Conservation (phyloP, 1,284 basidiomycete genomes). For the Microbotryum saponariae region DNA sequence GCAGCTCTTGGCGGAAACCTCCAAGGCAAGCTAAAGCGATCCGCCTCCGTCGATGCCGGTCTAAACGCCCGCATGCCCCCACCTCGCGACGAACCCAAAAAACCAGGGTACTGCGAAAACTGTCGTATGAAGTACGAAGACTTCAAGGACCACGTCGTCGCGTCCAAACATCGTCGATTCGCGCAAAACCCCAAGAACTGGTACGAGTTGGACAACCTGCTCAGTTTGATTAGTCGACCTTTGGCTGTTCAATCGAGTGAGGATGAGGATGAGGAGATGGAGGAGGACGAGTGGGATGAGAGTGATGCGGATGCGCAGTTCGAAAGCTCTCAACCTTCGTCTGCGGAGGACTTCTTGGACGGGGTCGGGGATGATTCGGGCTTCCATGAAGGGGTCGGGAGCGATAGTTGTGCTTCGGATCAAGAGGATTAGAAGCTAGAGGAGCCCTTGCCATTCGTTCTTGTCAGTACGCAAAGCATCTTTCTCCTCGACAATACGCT, state of each 20-base stretch:
- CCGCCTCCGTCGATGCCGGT: constrained; percentile 36
- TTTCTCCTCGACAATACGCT: no score
- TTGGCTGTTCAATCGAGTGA: neutral
- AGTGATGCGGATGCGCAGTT: neutral
- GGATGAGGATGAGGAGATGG: neutral
- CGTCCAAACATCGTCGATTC: constrained; percentile 75
- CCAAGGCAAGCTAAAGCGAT: constrained; percentile 27
- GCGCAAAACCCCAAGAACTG: constrained; percentile 76
- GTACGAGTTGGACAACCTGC: constrained; percentile 66
- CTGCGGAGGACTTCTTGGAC: no score
- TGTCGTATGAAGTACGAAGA: constrained; percentile 86
- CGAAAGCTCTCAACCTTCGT: neutral
- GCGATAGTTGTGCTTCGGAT: no score
- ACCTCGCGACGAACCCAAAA: constrained; percentile 56
- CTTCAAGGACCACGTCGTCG: constrained; percentile 73
- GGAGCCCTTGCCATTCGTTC: neutral
- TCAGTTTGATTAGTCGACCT: constrained; percentile 63
- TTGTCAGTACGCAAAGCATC: neutral
- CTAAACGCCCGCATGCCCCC: constrained; percentile 30
- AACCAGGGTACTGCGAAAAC: constrained; percentile 97
- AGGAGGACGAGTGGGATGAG: neutral
- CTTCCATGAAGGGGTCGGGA: no score
- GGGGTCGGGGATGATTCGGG: no score
- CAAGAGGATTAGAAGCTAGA: no score
- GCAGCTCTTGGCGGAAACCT: no score